Evolutionary conservation across 2,329 filamentous ascomycete species (phyloP).

Genomic region (Aspergillus novofumigatus): DNA sequence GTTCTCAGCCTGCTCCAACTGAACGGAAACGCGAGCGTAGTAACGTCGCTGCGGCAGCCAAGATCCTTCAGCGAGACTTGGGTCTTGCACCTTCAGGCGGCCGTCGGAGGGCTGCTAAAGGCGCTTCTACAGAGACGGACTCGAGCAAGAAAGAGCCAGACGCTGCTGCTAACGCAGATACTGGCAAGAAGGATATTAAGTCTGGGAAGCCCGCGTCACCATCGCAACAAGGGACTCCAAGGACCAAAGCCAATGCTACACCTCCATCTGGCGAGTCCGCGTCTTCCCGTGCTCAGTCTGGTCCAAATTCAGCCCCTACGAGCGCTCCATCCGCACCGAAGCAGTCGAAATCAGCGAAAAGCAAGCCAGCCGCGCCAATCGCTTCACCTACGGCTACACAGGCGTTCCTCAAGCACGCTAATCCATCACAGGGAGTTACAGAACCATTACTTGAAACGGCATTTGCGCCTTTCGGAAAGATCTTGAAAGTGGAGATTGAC

Average conservation of each 20-base stretch:
- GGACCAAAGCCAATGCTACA: constrained; percentile 13
- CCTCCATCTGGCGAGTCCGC: constrained; percentile 22
- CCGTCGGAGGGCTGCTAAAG: constrained; percentile 38
- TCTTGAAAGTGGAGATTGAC: constrained; percentile 84
- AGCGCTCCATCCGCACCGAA: constrained; percentile 18
- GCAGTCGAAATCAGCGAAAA: constrained; percentile 23
- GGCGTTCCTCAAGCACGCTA: constrained; percentile 77
- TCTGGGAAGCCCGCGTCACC: constrained; percentile 14
- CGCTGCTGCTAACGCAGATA: constrained; percentile 8
- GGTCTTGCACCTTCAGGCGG: constrained; percentile 48
- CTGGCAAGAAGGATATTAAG: constrained; percentile 23
- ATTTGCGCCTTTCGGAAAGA: constrained; percentile 67
- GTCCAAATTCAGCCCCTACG: constrained; percentile 11
- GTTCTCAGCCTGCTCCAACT: constrained; percentile 25
- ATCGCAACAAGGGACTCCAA: constrained; percentile 10
- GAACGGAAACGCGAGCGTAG: constrained; percentile 53
- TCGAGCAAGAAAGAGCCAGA: constrained; percentile 19
- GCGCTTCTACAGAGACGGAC: constrained; percentile 20
- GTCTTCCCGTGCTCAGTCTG: constrained; percentile 13
- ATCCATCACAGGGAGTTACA: constrained; percentile 86
- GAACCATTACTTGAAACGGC: constrained; percentile 72
- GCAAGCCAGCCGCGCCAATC: constrained; percentile 22
- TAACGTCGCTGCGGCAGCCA: constrained; percentile 50
- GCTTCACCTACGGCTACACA: constrained; percentile 31
- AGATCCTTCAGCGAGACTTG: constrained; percentile 60